Percentiles rank a stretch among this genome's conserved stretches.
Evolutionary conservation across 805 yeast species (phyloP).

Genomic region (Ogataea trehaloabstinens): DNA sequence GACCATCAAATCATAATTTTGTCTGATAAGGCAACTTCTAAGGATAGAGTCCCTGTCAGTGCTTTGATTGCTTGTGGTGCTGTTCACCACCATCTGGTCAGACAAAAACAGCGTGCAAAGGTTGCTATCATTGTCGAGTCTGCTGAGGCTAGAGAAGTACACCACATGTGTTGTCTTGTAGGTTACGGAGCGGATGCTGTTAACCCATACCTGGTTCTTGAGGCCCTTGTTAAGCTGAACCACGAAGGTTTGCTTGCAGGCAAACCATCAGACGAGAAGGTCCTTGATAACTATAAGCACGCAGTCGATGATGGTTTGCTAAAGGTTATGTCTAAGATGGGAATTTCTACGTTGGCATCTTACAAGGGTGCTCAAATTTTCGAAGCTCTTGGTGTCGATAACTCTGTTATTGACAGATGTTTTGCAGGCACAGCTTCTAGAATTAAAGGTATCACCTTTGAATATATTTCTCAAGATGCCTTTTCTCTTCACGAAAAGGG

Average conservation of each 20-base stretch:
- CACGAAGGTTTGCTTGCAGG: slow-evolving; percentile 68
- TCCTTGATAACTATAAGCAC: slow-evolving; percentile 75
- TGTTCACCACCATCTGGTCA: slow-evolving; percentile 92
- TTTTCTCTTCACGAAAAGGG: slow-evolving; percentile 92
- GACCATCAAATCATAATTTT: slow-evolving; percentile 73
- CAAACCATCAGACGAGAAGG: slow-evolving; percentile 51
- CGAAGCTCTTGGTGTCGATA: slow-evolving; percentile 94
- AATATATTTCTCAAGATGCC: slow-evolving; percentile 95
- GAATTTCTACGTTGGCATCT: slow-evolving; percentile 96
- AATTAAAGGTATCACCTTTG: slow-evolving; percentile 93
- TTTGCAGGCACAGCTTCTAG: slow-evolving; percentile 97
- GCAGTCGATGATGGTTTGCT: slow-evolving; percentile 89
- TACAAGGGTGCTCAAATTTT: slow-evolving; percentile 99
- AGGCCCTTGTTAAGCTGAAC: slow-evolving; percentile 82
- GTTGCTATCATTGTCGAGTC: slow-evolving; percentile 91
- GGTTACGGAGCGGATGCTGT: slow-evolving; percentile 98
- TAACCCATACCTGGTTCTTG: slow-evolving; percentile 91
- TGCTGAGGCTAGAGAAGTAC: slow-evolving; percentile 97
- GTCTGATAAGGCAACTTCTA: slow-evolving; percentile 63
- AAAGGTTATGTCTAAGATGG: slow-evolving; percentile 99
- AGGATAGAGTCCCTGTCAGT: slow-evolving; percentile 73
- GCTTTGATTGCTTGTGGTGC: slow-evolving; percentile 94
- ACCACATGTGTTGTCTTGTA: slow-evolving; percentile 88
- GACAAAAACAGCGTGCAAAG: slow-evolving; percentile 93
- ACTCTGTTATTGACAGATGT: slow-evolving; percentile 91